These are phyloP conservation scores for Monosporozyma yasuniensis DNA, from an alignment of 805 yeast genomes.

Conservation along the genomic window DNA sequence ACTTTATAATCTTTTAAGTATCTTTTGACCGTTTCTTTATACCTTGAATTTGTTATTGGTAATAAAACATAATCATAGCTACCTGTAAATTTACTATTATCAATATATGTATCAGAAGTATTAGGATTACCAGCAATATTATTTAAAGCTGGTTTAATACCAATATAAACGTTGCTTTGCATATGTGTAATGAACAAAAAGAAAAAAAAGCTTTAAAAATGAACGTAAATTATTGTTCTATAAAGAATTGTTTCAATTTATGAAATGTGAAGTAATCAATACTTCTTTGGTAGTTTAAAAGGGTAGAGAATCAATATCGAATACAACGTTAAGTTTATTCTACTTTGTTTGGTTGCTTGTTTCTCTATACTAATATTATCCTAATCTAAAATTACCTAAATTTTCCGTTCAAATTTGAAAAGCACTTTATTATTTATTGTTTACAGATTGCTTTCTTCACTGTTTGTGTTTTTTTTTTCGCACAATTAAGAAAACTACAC, in stretches of 20 bases:
- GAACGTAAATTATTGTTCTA: too few relatives aligned
- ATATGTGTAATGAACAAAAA: constrained; percentile 7
- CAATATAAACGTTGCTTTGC: constrained; percentile 34
- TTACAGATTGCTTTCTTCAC: background rate
- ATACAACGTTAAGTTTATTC: background rate
- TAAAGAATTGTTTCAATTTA: too few relatives aligned
- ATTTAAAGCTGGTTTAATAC: constrained; percentile 30
- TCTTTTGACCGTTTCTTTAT: constrained; percentile 35
- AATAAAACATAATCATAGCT: constrained; percentile 44
- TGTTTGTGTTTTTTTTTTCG: too few relatives aligned
- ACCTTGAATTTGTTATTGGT: constrained; percentile 45
- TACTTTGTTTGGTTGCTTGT: background rate
- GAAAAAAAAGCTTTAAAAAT: too few relatives aligned
- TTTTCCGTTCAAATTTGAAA: background rate
- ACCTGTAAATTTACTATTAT: background rate
- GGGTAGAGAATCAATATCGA: background rate
- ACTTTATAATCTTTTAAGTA: background rate
- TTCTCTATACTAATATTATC: background rate
- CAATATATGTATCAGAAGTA: background rate
- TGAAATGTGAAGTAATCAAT: background rate
- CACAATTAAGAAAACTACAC: too few relatives aligned
- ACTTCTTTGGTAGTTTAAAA: background rate
- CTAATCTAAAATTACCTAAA: background rate
- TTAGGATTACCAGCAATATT: constrained; percentile 1
- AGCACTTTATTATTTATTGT: background rate